phyloP scores from a whole-genome alignment of 2,329 filamentous ascomycete genomes.

The Aureobasidium sp. region DNA sequence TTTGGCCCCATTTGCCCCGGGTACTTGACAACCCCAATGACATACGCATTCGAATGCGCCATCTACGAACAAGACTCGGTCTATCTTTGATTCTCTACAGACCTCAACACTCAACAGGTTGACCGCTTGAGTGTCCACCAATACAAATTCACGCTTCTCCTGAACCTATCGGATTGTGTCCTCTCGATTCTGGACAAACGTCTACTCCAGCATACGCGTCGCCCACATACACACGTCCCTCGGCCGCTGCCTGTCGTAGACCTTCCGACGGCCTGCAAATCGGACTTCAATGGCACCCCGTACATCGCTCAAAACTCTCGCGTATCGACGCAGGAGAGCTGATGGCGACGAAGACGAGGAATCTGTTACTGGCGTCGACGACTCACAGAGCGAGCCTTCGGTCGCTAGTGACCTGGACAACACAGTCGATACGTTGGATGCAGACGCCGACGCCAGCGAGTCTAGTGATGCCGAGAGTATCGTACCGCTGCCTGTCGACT shows the following conservation, averaged over 20 bases:
- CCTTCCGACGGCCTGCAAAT: neutral
- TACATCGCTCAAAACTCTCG: slow-evolving; percentile 49
- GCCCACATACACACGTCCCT: neutral
- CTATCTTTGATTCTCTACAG: neutral
- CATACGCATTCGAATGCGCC: neutral
- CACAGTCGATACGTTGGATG: slow-evolving; percentile 28
- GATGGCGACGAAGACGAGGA: slow-evolving; percentile 62
- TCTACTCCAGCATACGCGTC: neutral
- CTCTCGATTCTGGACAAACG: neutral
- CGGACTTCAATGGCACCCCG: slow-evolving; percentile 41
- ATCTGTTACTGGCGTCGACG: slow-evolving; percentile 45
- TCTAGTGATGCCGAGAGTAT: slow-evolving; percentile 43
- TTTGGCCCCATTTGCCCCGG: neutral
- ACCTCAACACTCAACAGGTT: neutral
- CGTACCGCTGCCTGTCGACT: slow-evolving; percentile 10
- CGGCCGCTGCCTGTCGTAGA: neutral
- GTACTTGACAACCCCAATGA: neutral
- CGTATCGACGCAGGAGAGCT: slow-evolving; percentile 58
- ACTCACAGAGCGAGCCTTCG: slow-evolving; percentile 55
- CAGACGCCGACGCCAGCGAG: slow-evolving; percentile 44
- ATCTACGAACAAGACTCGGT: neutral
- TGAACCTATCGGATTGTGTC: neutral
- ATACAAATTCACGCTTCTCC: neutral
- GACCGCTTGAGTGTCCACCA: neutral
- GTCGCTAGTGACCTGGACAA: slow-evolving; percentile 48